Base-by-base conservation (phyloP, 352 stramenopile genomes). In the Plasmopara halstedii region DNA sequence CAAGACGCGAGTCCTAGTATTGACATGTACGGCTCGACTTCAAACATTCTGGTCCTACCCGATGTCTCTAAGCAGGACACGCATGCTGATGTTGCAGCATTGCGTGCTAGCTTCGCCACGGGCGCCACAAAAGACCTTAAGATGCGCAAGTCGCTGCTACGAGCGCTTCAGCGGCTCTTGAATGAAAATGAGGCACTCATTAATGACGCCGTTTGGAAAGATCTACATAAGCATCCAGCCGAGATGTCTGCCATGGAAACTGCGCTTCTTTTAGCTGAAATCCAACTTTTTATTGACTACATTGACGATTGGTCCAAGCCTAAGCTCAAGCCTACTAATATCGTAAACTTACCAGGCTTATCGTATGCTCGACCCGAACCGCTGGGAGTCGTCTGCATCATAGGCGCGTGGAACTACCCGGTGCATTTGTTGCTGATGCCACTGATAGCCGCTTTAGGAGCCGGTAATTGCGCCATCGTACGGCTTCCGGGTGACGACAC, bases 331-430 rank as follows among this genome's bases (percentile, higher is more conserved):
- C n/a, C 33, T 25, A 88, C 70, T 7, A 78, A 79, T 55, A 34
- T 88, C 32, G 44, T 62, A 7, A 83, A 80, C 52, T 55, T 86
- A 1, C 75, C 78, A 9, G 66, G 78, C 14, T 25, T 64, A 10
- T 77, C 65, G 53, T 88, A 87, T 48, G 55, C 94, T n/a, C 40
- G 67, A 10, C 56, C 53, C 13, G 80, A 93, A 29, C 80, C 83
- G 7, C 63, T 94, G 13, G 85, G 89, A 23, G 80, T 95, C 18
- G 84, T 92, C 6, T 94, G 83, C 21, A 56, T 97, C 64, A 91
- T 97, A 8, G 70, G 78, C 27, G 89, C 83, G 58, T 98, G 86
- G 82, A 98, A 98, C 59, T 97, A 95, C 55, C 92, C 92, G 0
- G 46, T 97, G 13, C 62, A 75, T 14, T 58, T 97, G 31, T 49